These are phyloP conservation scores for Papilionanthe hybrid DNA, from an alignment of 116 monocot genomes.

Conservation along the genomic window DNA sequence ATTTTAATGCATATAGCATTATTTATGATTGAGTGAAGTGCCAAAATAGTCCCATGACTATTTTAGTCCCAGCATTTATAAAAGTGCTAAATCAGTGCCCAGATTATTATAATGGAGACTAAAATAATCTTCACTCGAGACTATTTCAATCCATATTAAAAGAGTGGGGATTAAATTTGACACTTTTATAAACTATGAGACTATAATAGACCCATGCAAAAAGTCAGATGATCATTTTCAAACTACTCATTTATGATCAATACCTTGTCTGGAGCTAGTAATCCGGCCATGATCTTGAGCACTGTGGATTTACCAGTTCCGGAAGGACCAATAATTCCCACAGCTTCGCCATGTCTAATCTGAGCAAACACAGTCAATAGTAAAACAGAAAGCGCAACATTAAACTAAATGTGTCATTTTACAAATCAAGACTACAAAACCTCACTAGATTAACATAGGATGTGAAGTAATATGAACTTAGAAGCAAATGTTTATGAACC, in stretches of 20 bases:
- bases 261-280: conserved; percentile 89
- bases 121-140: no score
- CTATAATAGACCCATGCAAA: no score
- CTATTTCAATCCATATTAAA: no score
- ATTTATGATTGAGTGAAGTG: neutral
- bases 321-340: conserved; percentile 95
- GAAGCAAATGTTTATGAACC: neutral
- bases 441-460: neutral
- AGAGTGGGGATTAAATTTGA: no score
- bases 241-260: neutral
- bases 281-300: conserved; percentile 91
- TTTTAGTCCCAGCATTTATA: no score
- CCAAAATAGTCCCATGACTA: no score
- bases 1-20: neutral
- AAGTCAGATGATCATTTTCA: no score
- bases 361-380: conserved; percentile 16
- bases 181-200: no score
- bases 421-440: neutral
- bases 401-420: neutral
- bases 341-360: conserved; percentile 98
- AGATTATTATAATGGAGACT: no score
- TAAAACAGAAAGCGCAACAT: conserved; percentile 8
- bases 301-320: conserved; percentile 97
- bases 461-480: neutral
- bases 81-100: no score